phyloP scores from a whole-genome alignment of 169 alveolate species.

The Eimeria necatrix region DNA sequence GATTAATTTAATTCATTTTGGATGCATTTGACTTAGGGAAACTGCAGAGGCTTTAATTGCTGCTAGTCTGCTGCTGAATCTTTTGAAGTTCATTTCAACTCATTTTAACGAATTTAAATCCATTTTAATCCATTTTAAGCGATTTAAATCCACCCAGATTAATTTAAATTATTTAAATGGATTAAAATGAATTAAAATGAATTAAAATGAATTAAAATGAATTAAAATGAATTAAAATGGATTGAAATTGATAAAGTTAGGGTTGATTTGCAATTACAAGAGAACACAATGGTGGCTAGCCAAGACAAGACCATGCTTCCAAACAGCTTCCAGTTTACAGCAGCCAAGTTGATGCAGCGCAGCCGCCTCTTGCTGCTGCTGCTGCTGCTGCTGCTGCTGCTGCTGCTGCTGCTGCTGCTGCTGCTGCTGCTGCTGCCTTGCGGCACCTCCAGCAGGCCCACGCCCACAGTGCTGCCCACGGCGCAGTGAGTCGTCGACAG shows the following conservation, averaged over 20 bases:
- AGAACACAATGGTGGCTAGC: conserved; percentile 78
- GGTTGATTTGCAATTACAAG: conserved; percentile 47
- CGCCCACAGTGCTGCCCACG: conserved; percentile 91
- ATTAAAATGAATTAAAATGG: no score
- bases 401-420: no score
- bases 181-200: no score
- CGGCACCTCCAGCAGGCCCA: conserved; percentile 87
- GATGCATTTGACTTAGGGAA: background rate
- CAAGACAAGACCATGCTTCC: conserved; percentile 74
- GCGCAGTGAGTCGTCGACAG: conserved; percentile 92
- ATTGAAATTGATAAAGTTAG: no score
- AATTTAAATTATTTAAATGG: background rate
- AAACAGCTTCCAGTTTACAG: conserved; percentile 80
- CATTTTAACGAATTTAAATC: background rate
- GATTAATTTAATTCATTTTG: no score
- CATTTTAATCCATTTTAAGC: no score
- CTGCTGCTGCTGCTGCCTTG: background rate
- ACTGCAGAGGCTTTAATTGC: background rate
- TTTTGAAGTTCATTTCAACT: background rate
- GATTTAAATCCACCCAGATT: background rate
- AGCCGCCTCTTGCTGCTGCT: no score
- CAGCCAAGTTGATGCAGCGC: conserved; percentile 1
- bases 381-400: no score
- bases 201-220: no score
- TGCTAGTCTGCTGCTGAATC: background rate